phyloP scores from a whole-genome alignment of 2,329 filamentous ascomycete species.

The Nannizziopsis arthrosporioides region DNA sequence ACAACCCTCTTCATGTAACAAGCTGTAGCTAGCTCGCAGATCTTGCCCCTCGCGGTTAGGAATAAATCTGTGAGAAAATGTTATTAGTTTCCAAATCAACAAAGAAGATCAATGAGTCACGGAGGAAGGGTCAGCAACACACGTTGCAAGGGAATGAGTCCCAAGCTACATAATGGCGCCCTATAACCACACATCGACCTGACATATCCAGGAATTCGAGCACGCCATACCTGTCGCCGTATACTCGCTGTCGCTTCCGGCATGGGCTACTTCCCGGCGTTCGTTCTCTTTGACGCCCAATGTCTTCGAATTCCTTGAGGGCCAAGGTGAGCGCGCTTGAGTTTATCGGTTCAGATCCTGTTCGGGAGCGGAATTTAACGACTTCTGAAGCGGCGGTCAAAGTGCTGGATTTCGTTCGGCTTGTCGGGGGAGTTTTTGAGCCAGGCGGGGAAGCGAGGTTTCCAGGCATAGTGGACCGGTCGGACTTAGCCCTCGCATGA shows the following conservation, averaged over 20 bases:
- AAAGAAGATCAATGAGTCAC: not conserved
- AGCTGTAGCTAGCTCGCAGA: conserved; percentile 79
- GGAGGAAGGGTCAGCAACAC: not conserved
- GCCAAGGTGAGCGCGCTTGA: conserved; percentile 49
- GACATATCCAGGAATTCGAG: too few species aligned
- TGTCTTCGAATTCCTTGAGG: conserved; percentile 50
- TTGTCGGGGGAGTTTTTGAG: conserved; percentile 48
- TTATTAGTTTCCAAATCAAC: not conserved
- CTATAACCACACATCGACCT: too few species aligned
- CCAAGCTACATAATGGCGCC: not conserved
- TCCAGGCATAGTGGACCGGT: conserved; percentile 18
- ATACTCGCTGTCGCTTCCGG: conserved; percentile 56
- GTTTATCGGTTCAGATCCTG: conserved; percentile 45
- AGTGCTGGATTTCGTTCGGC: conserved; percentile 34
- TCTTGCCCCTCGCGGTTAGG: conserved; percentile 89
- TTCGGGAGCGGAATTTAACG: conserved; percentile 20
- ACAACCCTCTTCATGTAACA: conserved; percentile 84
- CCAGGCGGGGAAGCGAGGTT: conserved; percentile 41
- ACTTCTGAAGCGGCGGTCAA: conserved; percentile 15
- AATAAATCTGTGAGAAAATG: conserved; percentile 59
- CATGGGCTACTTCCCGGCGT: conserved; percentile 56
- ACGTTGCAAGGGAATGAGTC: not conserved
- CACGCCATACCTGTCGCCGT: conserved; percentile 46
- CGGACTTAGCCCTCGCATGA: conserved; percentile 2
- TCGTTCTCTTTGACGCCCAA: conserved; percentile 46